Base-by-base conservation (phyloP, 345 rosid genomes). In the Physaria fendleri region DNA sequence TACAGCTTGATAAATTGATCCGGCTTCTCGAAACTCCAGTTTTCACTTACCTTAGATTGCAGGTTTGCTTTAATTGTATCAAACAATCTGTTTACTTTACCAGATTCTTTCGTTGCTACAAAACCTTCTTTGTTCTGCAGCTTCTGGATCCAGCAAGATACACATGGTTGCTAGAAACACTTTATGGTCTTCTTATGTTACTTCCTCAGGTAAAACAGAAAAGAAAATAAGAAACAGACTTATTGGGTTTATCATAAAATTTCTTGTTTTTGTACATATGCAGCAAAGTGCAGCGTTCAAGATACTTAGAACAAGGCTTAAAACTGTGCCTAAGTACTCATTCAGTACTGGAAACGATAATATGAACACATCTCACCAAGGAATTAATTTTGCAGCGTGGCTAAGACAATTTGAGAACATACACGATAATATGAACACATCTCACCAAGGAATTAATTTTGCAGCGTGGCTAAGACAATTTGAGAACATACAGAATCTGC, bases 211-310 rank as follows among this genome's bases (percentile, higher is more conserved):
- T 87, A 65, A 38, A 46, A 13, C 5, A n/a, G 8, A 14, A 17
- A 35, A 1, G 11, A 11, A 8, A 32, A 25, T 13, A 39, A n/a
- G 4, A 32, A 28, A 5, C 4, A 15, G 37, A 21, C 37, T 14
- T 42, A 15, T 46, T 47, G 0, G 11, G 37, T 21, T 37, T 21
- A 18, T 38, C 0, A 1, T 28, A n/a, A 28, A 46, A 6, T 34
- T 13, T 16, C n/a, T 57, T 11, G 18, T 13, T 63, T 39, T 18
- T 13, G 32, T 14, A 18, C 10, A 15, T 52, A 53, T 76, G 74
- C 85, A 94, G 99, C 97, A 94, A 94, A 85, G 99, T 65, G 83
- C 83, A 6, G 96, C 97, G 47, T 90, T 94, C 65, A 87, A 85
- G 82, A 79, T 94, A 55, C 76, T 90, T 14, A 69, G 83, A 41